Conservation (phyloP, 1,284 basidiomycete species). For the Boletus hoseneyae region DNA sequence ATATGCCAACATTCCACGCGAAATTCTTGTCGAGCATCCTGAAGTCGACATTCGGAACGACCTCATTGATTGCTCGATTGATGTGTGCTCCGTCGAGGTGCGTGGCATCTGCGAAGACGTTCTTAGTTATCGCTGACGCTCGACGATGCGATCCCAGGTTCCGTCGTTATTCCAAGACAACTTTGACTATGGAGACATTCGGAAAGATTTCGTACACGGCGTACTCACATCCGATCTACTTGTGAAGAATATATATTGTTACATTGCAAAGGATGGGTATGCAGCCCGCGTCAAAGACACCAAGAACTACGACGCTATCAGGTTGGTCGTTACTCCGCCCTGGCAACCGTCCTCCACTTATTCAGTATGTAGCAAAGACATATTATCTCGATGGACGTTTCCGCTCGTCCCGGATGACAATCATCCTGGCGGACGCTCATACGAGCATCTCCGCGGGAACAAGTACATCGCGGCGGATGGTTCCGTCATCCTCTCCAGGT, state of each 20-base stretch:
- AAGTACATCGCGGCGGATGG: conserved; percentile 80
- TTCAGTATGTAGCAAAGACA: conserved; percentile 68
- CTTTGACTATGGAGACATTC: conserved; percentile 94
- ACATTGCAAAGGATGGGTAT: conserved; percentile 83
- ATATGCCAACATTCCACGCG: conserved; percentile 62
- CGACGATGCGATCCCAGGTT: conserved; percentile 49
- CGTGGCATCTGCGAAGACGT: conserved; percentile 4
- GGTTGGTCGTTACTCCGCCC: conserved; percentile 40
- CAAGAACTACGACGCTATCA: conserved; percentile 84
- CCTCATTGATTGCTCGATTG: conserved; percentile 85
- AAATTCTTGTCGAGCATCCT: conserved; percentile 61
- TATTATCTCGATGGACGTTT: conserved; percentile 90
- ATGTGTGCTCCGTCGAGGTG: conserved; percentile 91
- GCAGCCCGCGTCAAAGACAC: conserved; percentile 89
- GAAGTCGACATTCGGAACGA: conserved; percentile 85
- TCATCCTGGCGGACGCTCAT: conserved; percentile 76
- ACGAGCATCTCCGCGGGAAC: conserved; percentile 83
- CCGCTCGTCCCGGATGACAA: conserved; percentile 94
- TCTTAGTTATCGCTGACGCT: neutral
- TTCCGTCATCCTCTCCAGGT: conserved; percentile 75
- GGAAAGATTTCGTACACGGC: conserved; percentile 94
- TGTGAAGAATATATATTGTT: conserved; percentile 92
- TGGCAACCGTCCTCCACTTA: conserved; percentile 4
- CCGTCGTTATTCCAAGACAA: conserved; percentile 98
- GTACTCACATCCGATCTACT: conserved; percentile 93